These are phyloP conservation scores for Aureobasidium sp. DNA, from an alignment of 2,329 filamentous ascomycete species.

Conservation along the genomic window DNA sequence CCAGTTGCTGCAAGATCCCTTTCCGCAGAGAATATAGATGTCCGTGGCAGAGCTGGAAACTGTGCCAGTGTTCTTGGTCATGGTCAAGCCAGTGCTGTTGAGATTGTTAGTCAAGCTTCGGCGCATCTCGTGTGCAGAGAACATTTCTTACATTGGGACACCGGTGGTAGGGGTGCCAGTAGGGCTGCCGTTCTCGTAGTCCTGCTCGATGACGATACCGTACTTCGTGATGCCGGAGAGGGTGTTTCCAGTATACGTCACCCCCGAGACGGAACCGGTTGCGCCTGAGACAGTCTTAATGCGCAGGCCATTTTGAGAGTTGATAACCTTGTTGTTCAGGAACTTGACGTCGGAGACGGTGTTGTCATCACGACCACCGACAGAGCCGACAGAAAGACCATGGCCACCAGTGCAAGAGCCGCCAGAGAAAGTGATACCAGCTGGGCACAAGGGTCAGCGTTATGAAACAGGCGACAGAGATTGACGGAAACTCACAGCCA, in stretches of 20 bases:
- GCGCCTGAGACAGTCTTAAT: conserved; percentile 48
- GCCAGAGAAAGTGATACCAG: conserved; percentile 36
- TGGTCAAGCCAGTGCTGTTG: conserved; percentile 37
- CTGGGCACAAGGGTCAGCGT: neutral
- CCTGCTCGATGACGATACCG: conserved; percentile 42
- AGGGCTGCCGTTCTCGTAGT: conserved; percentile 46
- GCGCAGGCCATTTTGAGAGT: conserved; percentile 45
- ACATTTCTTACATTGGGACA: conserved; percentile 7
- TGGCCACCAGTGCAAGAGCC: conserved; percentile 45
- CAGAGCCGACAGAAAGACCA: conserved; percentile 50
- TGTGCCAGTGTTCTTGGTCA: conserved; percentile 40
- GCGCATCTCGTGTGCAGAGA: no score
- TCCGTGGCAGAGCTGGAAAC: conserved; percentile 34
- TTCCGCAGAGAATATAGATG: conserved; percentile 46
- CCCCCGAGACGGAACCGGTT: conserved; percentile 43
- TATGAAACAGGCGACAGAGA: conserved; percentile 38
- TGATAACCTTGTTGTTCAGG: conserved; percentile 41
- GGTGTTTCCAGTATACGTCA: conserved; percentile 34
- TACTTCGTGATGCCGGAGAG: conserved; percentile 35
- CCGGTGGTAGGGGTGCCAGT: conserved; percentile 36
- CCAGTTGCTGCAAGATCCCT: conserved; percentile 46
- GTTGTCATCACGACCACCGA: conserved; percentile 49
- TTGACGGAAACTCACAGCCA: conserved; percentile 26
- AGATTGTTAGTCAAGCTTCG: neutral
- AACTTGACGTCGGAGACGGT: conserved; percentile 42